Evolutionary conservation across 805 yeast genomes (phyloP).

Genomic region (Ogataea methylovora): DNA sequence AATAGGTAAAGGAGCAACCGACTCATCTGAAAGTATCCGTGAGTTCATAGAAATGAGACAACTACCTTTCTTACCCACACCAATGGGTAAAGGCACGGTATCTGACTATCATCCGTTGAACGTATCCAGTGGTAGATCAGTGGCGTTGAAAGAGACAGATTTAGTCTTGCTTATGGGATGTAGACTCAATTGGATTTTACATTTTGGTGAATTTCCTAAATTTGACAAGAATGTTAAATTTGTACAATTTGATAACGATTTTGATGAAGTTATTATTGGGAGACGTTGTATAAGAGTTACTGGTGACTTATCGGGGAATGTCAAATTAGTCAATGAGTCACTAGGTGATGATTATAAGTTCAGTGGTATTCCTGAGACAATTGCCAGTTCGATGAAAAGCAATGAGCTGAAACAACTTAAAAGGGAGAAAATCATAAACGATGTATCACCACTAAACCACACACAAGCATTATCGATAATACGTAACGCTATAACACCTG

Average conservation of each 20-base stretch:
- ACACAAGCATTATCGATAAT: conserved; percentile 46
- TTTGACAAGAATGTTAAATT: conserved; percentile 38
- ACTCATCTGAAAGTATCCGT: conserved; percentile 29
- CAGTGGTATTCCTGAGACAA: conserved; percentile 19
- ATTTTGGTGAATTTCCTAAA: conserved; percentile 54
- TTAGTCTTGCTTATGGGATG: conserved; percentile 58
- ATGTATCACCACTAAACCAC: conserved; percentile 31
- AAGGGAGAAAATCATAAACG: conserved; percentile 22
- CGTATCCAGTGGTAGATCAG: conserved; percentile 56
- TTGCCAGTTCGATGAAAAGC: conserved; percentile 20
- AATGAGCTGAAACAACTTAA: conserved; percentile 25
- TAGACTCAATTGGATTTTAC: conserved; percentile 67
- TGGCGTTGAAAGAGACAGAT: conserved; percentile 50
- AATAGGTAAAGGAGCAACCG: conserved; percentile 62
- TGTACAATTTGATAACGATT: conserved; percentile 48
- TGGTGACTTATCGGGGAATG: conserved; percentile 45
- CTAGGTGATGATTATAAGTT: conserved; percentile 17
- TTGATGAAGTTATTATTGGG: conserved; percentile 44
- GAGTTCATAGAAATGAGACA: conserved; percentile 32
- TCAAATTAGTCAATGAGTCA: conserved; percentile 24
- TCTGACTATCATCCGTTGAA: conserved; percentile 41
- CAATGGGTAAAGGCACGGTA: conserved; percentile 73
- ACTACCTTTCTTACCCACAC: conserved; percentile 61
- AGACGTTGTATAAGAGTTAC: conserved; percentile 6
- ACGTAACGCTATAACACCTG: conserved; percentile 33